These are phyloP conservation scores for Aethionema arabicum DNA, from an alignment of 345 rosid genomes.

Conservation along the genomic window DNA sequence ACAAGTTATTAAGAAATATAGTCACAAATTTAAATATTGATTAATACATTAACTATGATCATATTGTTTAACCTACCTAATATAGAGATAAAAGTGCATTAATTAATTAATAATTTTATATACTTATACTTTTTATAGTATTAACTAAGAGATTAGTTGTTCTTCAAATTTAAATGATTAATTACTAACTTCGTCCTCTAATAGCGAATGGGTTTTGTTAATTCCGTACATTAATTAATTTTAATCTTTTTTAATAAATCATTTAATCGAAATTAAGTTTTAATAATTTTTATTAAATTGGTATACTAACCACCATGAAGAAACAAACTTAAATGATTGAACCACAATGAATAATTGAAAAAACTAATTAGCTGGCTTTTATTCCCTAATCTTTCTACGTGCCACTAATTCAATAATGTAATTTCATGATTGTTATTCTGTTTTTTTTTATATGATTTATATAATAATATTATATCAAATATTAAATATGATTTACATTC, in stretches of 20 bases:
- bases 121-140: no score
- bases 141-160: neutral
- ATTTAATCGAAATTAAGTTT: conserved; percentile 2
- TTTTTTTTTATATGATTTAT: conserved; percentile 18
- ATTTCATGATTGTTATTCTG: conserved; percentile 25
- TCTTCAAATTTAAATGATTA: conserved; percentile 17
- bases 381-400: conserved; percentile 33
- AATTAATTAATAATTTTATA: no score
- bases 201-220: conserved; percentile 1
- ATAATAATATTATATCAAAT: conserved; percentile 10
- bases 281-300: conserved; percentile 11
- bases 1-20: no score
- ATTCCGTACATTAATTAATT: conserved; percentile 24
- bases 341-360: conserved; percentile 23
- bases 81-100: no score
- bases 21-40: no score
- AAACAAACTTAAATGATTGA: conserved; percentile 29
- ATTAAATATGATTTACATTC: conserved; percentile 11
- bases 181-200: neutral
- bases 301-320: conserved; percentile 34
- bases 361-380: conserved; percentile 28
- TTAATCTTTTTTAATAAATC: neutral
- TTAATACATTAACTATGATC: no score
- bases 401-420: conserved; percentile 27
- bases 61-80: no score